Evolutionary conservation across 345 rosid species (phyloP).

Genomic region (Populus simonii): DNA sequence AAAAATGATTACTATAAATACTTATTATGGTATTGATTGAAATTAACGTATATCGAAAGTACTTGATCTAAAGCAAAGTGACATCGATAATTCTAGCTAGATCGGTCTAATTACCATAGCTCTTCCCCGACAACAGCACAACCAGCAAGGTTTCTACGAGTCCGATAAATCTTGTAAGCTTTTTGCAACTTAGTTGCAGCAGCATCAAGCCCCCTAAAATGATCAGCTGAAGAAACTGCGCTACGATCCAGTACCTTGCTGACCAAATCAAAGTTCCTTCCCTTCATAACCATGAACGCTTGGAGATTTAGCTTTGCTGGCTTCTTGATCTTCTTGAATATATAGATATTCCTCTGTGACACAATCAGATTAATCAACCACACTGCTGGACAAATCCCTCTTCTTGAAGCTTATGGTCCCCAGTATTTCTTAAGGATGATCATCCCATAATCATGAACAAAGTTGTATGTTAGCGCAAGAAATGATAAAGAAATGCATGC

Average conservation of each 20-base stretch:
- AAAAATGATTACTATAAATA: too few species aligned
- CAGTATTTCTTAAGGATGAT: not conserved
- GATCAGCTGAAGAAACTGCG: too few species aligned
- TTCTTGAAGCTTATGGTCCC: conserved; percentile 10
- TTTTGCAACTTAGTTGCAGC: conserved; percentile 32
- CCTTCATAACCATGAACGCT: not conserved
- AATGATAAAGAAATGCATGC: too few species aligned
- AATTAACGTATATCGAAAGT: too few species aligned
- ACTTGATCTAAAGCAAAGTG: too few species aligned
- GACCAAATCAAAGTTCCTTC: too few species aligned
- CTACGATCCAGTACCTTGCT: not conserved
- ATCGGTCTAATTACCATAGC: conserved; percentile 15
- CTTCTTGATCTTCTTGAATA: not conserved
- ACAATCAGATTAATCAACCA: not conserved
- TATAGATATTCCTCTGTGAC: not conserved
- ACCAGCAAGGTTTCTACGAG: conserved; percentile 34
- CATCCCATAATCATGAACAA: too few species aligned
- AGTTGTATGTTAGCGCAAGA: too few species aligned
- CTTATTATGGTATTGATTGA: too few species aligned
- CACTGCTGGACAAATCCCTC: not conserved
- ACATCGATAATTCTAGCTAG: too few species aligned
- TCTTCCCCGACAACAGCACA: conserved; percentile 32
- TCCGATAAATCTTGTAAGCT: conserved; percentile 29
- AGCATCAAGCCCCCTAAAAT: not conserved
- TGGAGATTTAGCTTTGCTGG: not conserved